These are phyloP conservation scores for Thelephora ganbajun DNA, from an alignment of 768 basidiomycete genomes.

Conservation along the genomic window DNA sequence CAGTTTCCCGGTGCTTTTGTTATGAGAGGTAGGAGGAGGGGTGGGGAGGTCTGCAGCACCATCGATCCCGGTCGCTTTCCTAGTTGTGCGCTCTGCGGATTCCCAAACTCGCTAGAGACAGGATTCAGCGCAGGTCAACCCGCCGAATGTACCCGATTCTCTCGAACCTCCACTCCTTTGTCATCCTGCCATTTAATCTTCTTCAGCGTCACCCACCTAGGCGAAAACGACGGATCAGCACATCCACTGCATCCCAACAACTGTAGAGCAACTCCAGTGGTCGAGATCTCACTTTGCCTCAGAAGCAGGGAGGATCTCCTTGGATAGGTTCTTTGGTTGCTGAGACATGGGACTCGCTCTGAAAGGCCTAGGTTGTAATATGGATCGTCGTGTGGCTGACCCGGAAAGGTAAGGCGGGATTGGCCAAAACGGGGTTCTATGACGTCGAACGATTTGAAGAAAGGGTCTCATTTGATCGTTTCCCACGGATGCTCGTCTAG, in stretches of 20 bases:
- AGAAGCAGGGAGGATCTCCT: slow-evolving; percentile 32
- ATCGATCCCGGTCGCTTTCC: slow-evolving; percentile 66
- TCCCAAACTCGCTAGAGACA: slow-evolving; percentile 83
- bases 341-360: neutral
- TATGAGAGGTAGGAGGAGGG: neutral
- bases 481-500: no score
- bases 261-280: neutral
- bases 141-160: neutral
- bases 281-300: slow-evolving; percentile 41
- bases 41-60: slow-evolving; percentile 27
- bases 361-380: no score
- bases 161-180: slow-evolving; percentile 53
- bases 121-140: neutral
- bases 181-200: slow-evolving; percentile 72
- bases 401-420: no score
- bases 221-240: neutral
- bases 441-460: no score
- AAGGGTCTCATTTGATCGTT: no score
- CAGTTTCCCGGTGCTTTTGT: neutral
- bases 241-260: neutral
- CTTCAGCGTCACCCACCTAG: slow-evolving; percentile 76
- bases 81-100: slow-evolving; percentile 71
- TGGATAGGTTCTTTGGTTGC: slow-evolving; percentile 38
- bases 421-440: no score
- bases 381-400: no score